Evolutionary conservation across 2,329 filamentous ascomycete genomes (phyloP).

Genomic region (Sphaceloma murrayae): DNA sequence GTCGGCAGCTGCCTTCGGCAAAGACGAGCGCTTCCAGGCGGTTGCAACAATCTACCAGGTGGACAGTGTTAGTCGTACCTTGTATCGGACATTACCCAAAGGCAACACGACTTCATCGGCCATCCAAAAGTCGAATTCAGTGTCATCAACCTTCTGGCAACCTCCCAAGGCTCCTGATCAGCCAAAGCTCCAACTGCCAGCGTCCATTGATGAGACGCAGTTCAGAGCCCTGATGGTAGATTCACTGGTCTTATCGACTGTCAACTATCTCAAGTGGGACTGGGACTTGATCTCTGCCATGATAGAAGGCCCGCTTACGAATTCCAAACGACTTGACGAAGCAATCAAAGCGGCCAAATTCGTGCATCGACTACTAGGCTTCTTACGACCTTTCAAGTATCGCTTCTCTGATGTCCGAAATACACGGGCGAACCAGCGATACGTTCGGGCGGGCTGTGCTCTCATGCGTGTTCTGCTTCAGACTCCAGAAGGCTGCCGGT

Average conservation of each 20-base stretch:
- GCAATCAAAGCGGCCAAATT: conserved; percentile 93
- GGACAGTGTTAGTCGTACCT: conserved; percentile 87
- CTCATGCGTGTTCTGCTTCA: conserved; percentile 79
- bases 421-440: conserved; percentile 87
- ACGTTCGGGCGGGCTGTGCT: conserved; percentile 80
- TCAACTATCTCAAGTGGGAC: conserved; percentile 92
- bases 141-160: conserved; percentile 23
- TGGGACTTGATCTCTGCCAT: conserved; percentile 88
- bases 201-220: conserved; percentile 52
- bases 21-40: conserved; percentile 66
- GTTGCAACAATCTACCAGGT: conserved; percentile 94
- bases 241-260: conserved; percentile 76
- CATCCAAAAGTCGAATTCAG: conserved; percentile 34
- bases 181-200: conserved; percentile 47
- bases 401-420: conserved; percentile 85
- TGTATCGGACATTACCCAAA: conserved; percentile 58
- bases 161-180: conserved; percentile 32
- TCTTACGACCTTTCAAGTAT: conserved; percentile 94
- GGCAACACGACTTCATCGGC: conserved; percentile 20
- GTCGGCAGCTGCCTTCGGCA: conserved; percentile 60
- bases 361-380: conserved; percentile 86
- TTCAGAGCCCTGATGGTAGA: conserved; percentile 60
- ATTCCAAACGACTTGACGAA: conserved; percentile 84
- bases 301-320: conserved; percentile 85
- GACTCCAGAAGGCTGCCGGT: conserved; percentile 72